These are phyloP conservation scores for Papiliotrema flavescens DNA, from an alignment of 1,284 basidiomycete genomes.

Conservation along the genomic window DNA sequence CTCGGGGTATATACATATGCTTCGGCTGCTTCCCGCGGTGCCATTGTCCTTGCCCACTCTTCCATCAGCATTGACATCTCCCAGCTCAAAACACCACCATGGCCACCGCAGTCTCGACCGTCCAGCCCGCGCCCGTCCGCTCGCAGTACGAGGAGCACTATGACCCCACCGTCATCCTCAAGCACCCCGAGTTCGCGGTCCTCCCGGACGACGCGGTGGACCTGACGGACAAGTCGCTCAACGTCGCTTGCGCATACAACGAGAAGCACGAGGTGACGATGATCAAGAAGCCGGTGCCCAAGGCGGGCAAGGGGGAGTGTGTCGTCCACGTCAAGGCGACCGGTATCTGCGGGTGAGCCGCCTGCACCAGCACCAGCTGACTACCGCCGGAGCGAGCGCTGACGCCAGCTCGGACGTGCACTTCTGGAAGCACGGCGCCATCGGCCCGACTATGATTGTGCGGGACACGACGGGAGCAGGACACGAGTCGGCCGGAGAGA, in stretches of 20 bases:
- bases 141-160: slow-evolving; percentile 23
- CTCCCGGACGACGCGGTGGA: slow-evolving; percentile 18
- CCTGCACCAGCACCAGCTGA: background rate
- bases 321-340: slow-evolving; percentile 49
- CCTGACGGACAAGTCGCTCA: slow-evolving; percentile 8
- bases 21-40: too few species aligned
- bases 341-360: slow-evolving; percentile 46
- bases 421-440: slow-evolving; percentile 53
- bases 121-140: background rate
- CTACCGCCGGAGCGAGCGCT: background rate
- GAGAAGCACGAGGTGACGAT: slow-evolving; percentile 44
- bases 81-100: background rate
- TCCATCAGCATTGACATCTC: background rate
- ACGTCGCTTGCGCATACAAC: slow-evolving; percentile 46
- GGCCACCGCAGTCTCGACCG: background rate
- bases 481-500: slow-evolving; percentile 51
- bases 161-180: slow-evolving; percentile 32
- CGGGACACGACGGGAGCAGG: slow-evolving; percentile 46
- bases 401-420: slow-evolving; percentile 48
- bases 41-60: background rate
- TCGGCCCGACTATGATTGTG: slow-evolving; percentile 41
- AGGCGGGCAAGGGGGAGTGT: slow-evolving; percentile 43
- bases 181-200: slow-evolving; percentile 33
- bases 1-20: too few species aligned
- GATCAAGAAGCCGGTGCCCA: slow-evolving; percentile 43